Evolutionary conservation across 148 eudicot species (phyloP), one percentile per base, ranked within the genome.

Genomic region (Spergularia bocconei): DNA sequence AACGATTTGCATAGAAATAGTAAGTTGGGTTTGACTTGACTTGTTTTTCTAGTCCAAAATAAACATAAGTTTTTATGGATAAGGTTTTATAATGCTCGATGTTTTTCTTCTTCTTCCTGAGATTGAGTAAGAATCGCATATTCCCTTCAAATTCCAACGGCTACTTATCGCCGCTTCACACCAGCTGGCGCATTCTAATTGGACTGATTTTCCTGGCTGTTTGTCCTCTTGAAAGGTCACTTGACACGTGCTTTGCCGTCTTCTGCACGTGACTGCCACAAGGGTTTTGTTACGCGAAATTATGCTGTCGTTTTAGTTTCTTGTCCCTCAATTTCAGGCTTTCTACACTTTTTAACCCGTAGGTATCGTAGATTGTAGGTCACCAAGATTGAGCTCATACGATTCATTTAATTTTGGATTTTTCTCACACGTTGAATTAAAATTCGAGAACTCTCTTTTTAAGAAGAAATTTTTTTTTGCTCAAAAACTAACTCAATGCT

Each of bases 111-210:
- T 70, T 56, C 36, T 5, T 38, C 6, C 38, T 56, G 15, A 55
- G 41, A 77, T 57, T 15, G 25, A 20, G 17, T 62, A 5, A 57
- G 48, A 51, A 62, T 53, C n/a, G 75, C 25, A 59, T 70, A 74
- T 81, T 62, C 75, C 69, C 63, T 8, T 13, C 20, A 25, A 20
- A 70, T 53, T 25, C 56, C 67, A 70, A 69, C 86, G 83, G 69
- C 76, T 79, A 77, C 86, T 50, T 23, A 20, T 73, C 78, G 83
- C 86, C 86, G 66, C 83, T 60, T 72, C 15, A 67, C 21, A 13
- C 15, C 54, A 55, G 38, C 57, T 60, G 62, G n/a, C 62, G 11
- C 12, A 17, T 8, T 67, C 56, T 72, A 14, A 50, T 13, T 51
- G 41, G 33, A 48, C 8, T 6, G 3, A 17, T 52, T 7, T 11